Base-by-base conservation (phyloP, 768 basidiomycete species). In the Pleurotus salmoneostramineus region DNA sequence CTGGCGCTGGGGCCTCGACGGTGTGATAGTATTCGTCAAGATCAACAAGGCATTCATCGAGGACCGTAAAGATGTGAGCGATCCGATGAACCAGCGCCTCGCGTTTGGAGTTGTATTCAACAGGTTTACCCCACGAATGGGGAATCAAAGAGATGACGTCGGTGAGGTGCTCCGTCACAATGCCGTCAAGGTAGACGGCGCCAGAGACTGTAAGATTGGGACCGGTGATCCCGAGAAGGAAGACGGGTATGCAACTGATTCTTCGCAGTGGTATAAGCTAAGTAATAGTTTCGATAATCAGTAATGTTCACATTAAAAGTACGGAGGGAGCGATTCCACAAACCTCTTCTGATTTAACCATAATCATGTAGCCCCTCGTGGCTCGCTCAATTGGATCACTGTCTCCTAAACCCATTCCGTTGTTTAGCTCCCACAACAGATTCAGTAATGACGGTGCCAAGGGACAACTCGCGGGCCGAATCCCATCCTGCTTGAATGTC, bases 111-210 rank as follows among this genome's bases (percentile, higher is more conserved):
- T 35, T 15, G 35, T 54, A 54, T 6, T 40, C 12, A 32, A 37
- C 15, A 40, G 51, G 17, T 12, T 4, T 17, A 15, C 36, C 37
- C 17, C n/a, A 54, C n/a, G 12, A 12, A 40, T 54, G 15, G 7
- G 51, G 51, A 15, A 54, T 21, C 7, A 54, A 37, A 5, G 51
- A 54, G 42, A 40, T 36, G 36, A 54, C 42, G 35, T 21, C 33
- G 7, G 51, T 21, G 10, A 54, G 37, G 37, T 37, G 51, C 33
- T 40, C 5, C 15, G 51, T 40, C 21, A 54, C 51, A 42, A 40
- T 37, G 33, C 51, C 51, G 33, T 54, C 51, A 37, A 54, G 51
- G 12, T 54, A 54, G n/a, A 40, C 33, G 21, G 51, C 51, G 8
- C 37, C 37, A 21, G 51, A 33, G 21, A 54, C 51, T 11, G 27